phyloP scores from a whole-genome alignment of 2,329 filamentous ascomycete genomes.

The Aureobasidium sp. region DNA sequence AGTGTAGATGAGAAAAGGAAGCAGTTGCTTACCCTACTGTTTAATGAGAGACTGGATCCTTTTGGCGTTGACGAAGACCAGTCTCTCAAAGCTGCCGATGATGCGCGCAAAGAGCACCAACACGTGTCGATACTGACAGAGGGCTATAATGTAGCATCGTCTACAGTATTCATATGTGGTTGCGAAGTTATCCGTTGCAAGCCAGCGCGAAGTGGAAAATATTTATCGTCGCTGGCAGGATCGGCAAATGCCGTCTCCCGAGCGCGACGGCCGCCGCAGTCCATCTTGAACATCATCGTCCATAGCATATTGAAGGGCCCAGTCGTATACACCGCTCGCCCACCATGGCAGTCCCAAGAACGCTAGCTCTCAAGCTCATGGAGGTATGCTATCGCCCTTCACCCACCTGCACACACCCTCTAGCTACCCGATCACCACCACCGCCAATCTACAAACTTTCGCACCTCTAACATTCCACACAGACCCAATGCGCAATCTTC shows the following conservation, averaged over 20 bases:
- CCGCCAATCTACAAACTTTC: neutral
- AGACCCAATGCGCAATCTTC: constrained; percentile 91
- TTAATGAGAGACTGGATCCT: neutral
- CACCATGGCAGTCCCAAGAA: constrained; percentile 44
- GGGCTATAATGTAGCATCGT: neutral
- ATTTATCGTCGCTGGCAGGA: neutral
- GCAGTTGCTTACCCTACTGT: constrained; percentile 1
- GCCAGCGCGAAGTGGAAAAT: neutral
- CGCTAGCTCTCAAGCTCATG: constrained; percentile 58
- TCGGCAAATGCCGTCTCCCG: neutral
- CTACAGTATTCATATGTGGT: neutral
- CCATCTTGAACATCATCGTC: neutral
- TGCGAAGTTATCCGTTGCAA: neutral
- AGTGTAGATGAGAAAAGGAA: neutral
- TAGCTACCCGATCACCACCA: neutral
- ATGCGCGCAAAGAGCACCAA: neutral
- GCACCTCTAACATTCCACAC: constrained; percentile 1
- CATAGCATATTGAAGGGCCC: neutral
- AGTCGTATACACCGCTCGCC: neutral
- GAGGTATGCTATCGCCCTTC: constrained; percentile 49
- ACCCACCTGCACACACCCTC: neutral
- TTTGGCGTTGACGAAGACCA: neutral
- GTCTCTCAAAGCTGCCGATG: neutral
- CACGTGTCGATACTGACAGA: neutral
- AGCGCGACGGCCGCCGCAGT: neutral